Evolutionary conservation across 495 filamentous ascomycete genomes (phyloP).

Genomic region (Neurospora africana): DNA sequence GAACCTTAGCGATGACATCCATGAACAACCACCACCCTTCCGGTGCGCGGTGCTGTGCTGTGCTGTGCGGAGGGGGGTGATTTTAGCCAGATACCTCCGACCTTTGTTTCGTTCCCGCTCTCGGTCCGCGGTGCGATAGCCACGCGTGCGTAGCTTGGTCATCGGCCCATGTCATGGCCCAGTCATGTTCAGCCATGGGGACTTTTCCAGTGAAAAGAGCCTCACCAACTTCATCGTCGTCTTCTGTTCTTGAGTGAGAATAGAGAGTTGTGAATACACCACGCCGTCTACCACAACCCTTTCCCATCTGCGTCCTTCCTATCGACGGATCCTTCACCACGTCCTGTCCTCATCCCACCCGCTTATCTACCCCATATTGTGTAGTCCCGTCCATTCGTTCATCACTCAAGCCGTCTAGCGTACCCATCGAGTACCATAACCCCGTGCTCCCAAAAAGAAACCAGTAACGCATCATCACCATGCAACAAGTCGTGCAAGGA

Average conservation of each 20-base stretch:
- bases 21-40: background rate
- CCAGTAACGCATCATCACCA: background rate
- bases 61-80: background rate
- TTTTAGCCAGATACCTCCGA: background rate
- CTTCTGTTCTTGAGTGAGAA: background rate
- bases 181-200: background rate
- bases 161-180: background rate
- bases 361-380: background rate
- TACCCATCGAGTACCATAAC: background rate
- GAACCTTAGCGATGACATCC: background rate
- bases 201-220: background rate
- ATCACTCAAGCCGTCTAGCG: background rate
- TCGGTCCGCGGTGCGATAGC: background rate
- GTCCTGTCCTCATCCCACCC: background rate
- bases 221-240: background rate
- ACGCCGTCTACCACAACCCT: background rate
- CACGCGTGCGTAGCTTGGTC: background rate
- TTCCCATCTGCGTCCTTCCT: background rate
- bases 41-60: background rate
- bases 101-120: background rate
- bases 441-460: background rate
- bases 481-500: slow-evolving; percentile 10
- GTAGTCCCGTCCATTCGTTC: background rate
- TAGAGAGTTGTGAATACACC: background rate
- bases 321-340: background rate